These are phyloP conservation scores for Metschnikowia shivogae DNA, from an alignment of 805 yeast genomes.

Conservation along the genomic window DNA sequence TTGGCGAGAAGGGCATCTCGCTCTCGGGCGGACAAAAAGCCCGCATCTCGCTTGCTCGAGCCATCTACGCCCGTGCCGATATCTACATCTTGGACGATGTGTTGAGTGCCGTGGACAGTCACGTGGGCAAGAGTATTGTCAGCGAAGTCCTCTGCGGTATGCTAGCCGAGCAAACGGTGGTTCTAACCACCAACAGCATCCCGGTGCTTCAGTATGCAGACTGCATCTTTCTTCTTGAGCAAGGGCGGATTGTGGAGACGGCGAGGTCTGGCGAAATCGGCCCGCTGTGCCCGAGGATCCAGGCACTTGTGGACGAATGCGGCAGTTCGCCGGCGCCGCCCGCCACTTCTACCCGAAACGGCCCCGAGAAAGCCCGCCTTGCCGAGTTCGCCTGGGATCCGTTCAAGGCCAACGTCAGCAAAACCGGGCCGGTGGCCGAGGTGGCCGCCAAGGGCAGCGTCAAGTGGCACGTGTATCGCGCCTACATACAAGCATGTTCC, in stretches of 20 bases:
- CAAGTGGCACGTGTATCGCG: constrained; percentile 46
- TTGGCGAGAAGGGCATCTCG: constrained; percentile 43
- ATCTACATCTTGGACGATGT: constrained; percentile 38
- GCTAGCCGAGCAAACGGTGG: constrained; percentile 18
- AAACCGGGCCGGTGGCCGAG: constrained; percentile 19
- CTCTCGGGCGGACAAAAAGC: constrained; percentile 44
- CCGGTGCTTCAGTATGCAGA: constrained; percentile 11
- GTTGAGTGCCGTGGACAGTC: constrained; percentile 42
- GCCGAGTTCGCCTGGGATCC: constrained; percentile 40
- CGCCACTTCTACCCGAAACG: background rate
- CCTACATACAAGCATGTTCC: constrained; percentile 60
- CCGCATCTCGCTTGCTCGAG: constrained; percentile 38
- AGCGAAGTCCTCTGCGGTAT: constrained; percentile 31
- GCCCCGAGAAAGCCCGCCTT: constrained; percentile 9
- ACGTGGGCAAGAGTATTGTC: constrained; percentile 36
- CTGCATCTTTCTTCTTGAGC: constrained; percentile 12
- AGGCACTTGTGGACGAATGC: constrained; percentile 2
- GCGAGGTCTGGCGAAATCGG: constrained; percentile 6
- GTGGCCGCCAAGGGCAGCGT: constrained; percentile 59
- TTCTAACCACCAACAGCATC: constrained; percentile 15
- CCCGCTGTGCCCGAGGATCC: constrained; percentile 9
- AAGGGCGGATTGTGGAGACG: constrained; percentile 10
- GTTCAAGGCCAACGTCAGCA: constrained; percentile 24
- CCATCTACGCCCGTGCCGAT: constrained; percentile 39
- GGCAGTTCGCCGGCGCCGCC: constrained; percentile 5